Evolutionary conservation across 495 filamentous ascomycete species (phyloP).

Genomic region (Baudoinia panamericana): DNA sequence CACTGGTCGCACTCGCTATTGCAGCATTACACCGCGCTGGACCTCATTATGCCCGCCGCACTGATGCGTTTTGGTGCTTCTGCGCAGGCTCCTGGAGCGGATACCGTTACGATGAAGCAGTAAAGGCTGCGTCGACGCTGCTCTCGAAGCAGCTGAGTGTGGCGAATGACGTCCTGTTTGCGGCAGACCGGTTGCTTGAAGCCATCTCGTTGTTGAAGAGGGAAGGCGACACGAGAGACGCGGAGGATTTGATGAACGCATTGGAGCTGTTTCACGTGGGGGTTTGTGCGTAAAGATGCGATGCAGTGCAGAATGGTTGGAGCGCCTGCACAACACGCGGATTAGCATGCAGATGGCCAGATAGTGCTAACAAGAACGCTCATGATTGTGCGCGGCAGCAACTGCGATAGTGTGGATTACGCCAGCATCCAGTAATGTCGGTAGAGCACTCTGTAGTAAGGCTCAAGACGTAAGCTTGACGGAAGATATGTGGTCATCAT

Average conservation of each 20-base stretch:
- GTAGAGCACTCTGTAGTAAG: too few species aligned
- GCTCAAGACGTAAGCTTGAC: too few species aligned
- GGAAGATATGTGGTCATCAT: too few species aligned
- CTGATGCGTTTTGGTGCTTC: slow-evolving; percentile 4
- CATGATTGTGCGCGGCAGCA: too few species aligned
- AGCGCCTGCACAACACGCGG: too few species aligned
- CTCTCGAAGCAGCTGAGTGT: slow-evolving; percentile 1
- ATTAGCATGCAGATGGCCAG: too few species aligned
- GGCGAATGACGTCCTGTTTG: slow-evolving; percentile 2
- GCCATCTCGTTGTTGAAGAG: neutral
- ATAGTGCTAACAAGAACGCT: too few species aligned
- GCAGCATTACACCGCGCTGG: slow-evolving; percentile 3
- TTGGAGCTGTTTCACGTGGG: neutral
- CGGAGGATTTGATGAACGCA: slow-evolving; percentile 4
- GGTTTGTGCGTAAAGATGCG: too few species aligned
- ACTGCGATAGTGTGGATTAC: too few species aligned
- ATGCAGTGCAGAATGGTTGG: too few species aligned
- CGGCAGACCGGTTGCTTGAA: neutral
- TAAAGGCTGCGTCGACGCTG: neutral
- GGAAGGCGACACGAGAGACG: slow-evolving; percentile 2
- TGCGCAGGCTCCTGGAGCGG: neutral
- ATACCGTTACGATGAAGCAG: neutral
- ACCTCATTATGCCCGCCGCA: neutral
- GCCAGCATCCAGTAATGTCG: too few species aligned
- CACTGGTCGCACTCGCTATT: neutral